Base-by-base conservation (phyloP, 2,329 filamentous ascomycete genomes). In the Ophiobolus disseminans region DNA sequence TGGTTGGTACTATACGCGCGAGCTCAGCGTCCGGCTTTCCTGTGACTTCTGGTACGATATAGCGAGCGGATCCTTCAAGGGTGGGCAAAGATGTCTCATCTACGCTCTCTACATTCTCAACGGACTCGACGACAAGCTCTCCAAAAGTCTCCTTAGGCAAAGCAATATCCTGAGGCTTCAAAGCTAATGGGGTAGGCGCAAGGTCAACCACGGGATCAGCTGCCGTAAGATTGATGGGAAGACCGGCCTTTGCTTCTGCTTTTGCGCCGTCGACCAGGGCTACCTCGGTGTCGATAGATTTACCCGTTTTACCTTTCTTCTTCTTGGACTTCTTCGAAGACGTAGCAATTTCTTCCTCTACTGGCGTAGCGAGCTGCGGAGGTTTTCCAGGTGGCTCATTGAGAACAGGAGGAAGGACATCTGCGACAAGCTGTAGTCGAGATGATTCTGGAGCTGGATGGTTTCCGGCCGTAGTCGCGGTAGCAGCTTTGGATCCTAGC, bases 371-470 rank as follows among this genome's bases (percentile, higher is more conserved):
- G 13, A 17, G 20, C 21, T 26, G 6, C 11, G 40, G 30, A 21
- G 23, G 17, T 21, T 37, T 16, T 19, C 20, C 17, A 13, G 16
- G 2, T 7, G 19, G 9, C n/a, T 45, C 45, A 1, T 37, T 35
- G 20, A 20, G 45, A 1, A 23, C 21, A 16, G 43, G 3, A 10
- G 3, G 8, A n/a, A 30, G 17, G 11, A 13, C 21, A 11, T 48
- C 35, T 1, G 17, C 19, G n/a, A 23, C 17, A 9, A 21, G 30
- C 21, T 53, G 42, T 5, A 6, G 28, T 25, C 36, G 17, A 3
- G 23, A n/a, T 10, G 31, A 17, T 16, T 51, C 40, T 4, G 37
- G 20, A 6, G 43, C 22, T 1, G 50, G 37, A 37, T 50, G 47
- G 3, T 48, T 45, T 21, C 44, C 35, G 4, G 34, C 31, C 17